These are phyloP conservation scores for Ichthyophonus hoferi DNA, from an alignment of 208 protist species.

Conservation along the genomic window DNA sequence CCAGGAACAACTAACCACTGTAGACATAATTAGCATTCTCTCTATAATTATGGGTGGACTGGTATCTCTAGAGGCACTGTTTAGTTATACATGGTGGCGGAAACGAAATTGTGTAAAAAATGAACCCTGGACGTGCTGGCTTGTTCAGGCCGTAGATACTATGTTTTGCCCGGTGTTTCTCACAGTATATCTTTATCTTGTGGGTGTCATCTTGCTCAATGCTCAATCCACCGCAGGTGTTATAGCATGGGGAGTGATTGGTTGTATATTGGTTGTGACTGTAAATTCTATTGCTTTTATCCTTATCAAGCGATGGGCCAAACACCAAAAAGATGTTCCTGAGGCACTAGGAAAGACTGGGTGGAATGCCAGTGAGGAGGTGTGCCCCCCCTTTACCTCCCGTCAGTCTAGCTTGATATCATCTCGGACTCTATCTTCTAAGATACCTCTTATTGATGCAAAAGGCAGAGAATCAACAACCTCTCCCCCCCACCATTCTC, in stretches of 20 bases:
- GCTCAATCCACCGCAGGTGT: not conserved
- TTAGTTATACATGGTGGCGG: slow-evolving; percentile 2
- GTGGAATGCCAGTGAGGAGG: not conserved
- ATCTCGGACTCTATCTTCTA: too few species aligned
- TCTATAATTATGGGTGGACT: not conserved
- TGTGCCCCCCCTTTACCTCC: not conserved
- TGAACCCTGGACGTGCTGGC: slow-evolving; percentile 24
- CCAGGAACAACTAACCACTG: slow-evolving; percentile 11
- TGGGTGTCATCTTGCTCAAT: not conserved
- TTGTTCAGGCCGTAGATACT: not conserved
- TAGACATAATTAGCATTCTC: not conserved
- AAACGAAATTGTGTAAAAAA: not conserved
- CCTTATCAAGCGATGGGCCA: not conserved
- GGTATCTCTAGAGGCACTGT: not conserved
- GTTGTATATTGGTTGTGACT: not conserved
- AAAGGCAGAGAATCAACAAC: too few species aligned
- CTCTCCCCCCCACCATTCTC: too few species aligned
- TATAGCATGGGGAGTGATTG: not conserved
- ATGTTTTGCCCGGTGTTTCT: not conserved
- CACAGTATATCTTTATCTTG: not conserved
- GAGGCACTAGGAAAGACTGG: not conserved
- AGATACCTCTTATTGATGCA: too few species aligned
- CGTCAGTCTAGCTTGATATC: too few species aligned
- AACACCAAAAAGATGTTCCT: not conserved
- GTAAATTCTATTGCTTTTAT: not conserved